A percentile compares a stretch with the other conserved stretches of the same genome.
These are phyloP conservation scores for Alternaria arborescens DNA, from an alignment of 2,329 filamentous ascomycete species.

Conservation along the genomic window DNA sequence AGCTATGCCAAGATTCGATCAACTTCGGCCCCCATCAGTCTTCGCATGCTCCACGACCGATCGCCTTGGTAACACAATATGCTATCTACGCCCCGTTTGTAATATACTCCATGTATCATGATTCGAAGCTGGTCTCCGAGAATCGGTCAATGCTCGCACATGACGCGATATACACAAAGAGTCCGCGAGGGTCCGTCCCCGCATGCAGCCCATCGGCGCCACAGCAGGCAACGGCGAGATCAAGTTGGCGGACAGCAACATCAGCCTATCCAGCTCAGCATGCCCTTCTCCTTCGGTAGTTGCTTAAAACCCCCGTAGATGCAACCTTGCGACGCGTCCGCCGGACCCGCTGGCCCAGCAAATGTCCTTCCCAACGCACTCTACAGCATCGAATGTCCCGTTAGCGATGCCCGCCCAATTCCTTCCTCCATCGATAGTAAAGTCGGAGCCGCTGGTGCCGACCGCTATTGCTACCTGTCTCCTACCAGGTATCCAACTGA, in stretches of 20 bases:
- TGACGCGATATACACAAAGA: not conserved
- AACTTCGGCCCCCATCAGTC: not conserved
- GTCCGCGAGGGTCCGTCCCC: not conserved
- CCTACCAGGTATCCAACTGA: constrained; percentile 34
- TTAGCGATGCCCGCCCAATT: constrained; percentile 37
- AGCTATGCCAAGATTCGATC: not conserved
- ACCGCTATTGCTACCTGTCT: constrained; percentile 31
- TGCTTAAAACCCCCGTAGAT: not conserved
- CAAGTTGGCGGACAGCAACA: not conserved
- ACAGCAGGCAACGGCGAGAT: not conserved
- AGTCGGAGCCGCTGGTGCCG: constrained; percentile 38
- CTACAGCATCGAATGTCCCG: constrained; percentile 40
- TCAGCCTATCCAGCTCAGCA: not conserved
- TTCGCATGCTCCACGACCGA: not conserved
- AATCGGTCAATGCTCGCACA: not conserved
- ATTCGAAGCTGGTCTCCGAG: not conserved
- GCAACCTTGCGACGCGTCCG: constrained; percentile 32
- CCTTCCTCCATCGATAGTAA: constrained; percentile 39
- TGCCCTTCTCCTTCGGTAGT: not conserved
- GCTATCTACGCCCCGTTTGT: not conserved
- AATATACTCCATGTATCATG: not conserved
- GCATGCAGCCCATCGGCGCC: not conserved
- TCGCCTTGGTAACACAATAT: not conserved
- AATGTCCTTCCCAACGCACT: constrained; percentile 24
- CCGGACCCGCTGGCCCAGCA: constrained; percentile 42